Conservation (phyloP, 2,329 filamentous ascomycete species). For the Pseudopyricularia cyperi region DNA sequence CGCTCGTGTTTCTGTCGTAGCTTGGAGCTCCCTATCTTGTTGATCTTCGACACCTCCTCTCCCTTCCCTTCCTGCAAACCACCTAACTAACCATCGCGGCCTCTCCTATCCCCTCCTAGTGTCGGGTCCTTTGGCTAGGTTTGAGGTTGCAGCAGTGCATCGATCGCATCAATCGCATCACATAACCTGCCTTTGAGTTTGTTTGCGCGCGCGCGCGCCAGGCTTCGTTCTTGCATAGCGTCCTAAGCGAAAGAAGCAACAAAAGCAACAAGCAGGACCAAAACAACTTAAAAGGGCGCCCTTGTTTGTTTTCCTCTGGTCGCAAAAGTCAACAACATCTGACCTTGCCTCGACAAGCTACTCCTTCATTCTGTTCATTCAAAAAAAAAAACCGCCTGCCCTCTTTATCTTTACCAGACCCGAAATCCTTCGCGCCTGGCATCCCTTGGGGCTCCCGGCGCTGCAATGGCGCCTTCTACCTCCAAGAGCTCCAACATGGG, state of each 20-base stretch:
- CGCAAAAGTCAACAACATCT: background rate
- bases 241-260: background rate
- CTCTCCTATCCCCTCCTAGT: background rate
- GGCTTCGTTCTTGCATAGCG: background rate
- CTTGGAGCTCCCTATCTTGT: background rate
- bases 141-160: background rate
- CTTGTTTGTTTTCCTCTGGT: background rate
- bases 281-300: background rate
- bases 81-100: background rate
- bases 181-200: background rate
- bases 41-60: background rate
- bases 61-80: background rate
- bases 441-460: background rate
- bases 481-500: slow-evolving; percentile 51
- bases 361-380: background rate
- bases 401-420: background rate
- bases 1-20: background rate
- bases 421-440: background rate
- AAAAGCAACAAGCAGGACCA: background rate
- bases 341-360: background rate
- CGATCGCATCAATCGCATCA: no score
- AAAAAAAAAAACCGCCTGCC: background rate
- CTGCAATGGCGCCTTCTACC: slow-evolving; percentile 35
- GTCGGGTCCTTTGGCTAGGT: background rate
- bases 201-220: background rate